A percentile compares a stretch with the other conserved stretches of the same genome.
These are phyloP conservation scores for Paratinospora sagittata DNA, from an alignment of 164 flowering plant genomes.

Conservation along the genomic window DNA sequence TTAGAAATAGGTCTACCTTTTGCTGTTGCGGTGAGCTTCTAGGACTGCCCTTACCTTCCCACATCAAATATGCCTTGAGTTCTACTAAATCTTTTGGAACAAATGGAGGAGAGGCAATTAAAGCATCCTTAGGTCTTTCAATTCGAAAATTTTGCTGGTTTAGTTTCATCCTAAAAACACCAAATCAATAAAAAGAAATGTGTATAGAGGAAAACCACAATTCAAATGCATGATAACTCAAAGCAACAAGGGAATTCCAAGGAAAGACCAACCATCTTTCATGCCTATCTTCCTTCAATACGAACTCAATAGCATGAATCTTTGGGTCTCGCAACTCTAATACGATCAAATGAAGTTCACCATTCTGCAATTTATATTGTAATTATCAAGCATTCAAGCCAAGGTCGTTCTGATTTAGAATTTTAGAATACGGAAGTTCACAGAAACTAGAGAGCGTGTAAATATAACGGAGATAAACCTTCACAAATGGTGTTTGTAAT, in stretches of 20 bases:
- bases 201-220: background rate
- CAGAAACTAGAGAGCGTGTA: background rate
- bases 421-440: background rate
- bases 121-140: slow-evolving; percentile 27
- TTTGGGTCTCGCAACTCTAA: slow-evolving; percentile 36
- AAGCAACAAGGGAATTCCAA: background rate
- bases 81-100: slow-evolving; percentile 36
- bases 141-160: slow-evolving; percentile 34
- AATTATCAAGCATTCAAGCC: background rate
- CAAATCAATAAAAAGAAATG: background rate
- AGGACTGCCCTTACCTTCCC: slow-evolving; percentile 44
- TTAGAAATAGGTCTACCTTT: slow-evolving; percentile 21
- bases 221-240: background rate
- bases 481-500: slow-evolving; percentile 35
- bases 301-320: slow-evolving; percentile 36
- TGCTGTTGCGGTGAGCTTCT: slow-evolving; percentile 29
- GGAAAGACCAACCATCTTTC: slow-evolving; percentile 33
- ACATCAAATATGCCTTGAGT: slow-evolving; percentile 27
- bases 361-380: slow-evolving; percentile 25
- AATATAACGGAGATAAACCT: slow-evolving; percentile 21
- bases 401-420: background rate
- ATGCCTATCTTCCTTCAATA: slow-evolving; percentile 32
- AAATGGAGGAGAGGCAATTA: slow-evolving; percentile 14
- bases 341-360: slow-evolving; percentile 18
- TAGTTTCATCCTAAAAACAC: slow-evolving; percentile 29